Evolutionary conservation across 345 rosid genomes (phyloP), one percentile per base, ranked within the genome.

Genomic region (Passiflora organensis): DNA sequence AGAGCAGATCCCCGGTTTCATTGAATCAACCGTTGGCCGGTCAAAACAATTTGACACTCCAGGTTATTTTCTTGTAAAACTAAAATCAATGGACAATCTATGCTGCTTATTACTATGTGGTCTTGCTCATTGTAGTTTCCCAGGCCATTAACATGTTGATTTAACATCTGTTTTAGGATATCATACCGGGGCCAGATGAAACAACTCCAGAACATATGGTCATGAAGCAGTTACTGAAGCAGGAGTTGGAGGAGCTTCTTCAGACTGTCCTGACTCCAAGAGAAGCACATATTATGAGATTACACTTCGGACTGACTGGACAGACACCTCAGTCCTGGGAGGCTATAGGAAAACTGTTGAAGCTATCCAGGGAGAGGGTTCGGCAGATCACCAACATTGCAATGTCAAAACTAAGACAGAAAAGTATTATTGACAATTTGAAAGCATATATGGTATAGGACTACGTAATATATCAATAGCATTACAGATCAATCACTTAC

Each of bases 351-450:
- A 68, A 51, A 68, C 38, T 48, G 14, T n/a, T 73, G 68, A 76
- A 69, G 72, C 79, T 76, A 57, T 73, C 81, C 6, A 66, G 86
- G 55, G 83, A 78, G 43, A 70, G 86, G 38, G 59, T 78, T 51
- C 69, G 86, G 50, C 86, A 81, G 59, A 72, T 81, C 43, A 70
- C 56, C 60, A 65, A 62, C 56, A 73, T 63, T 68, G 77, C 82
- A 32, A 45, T 78, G 32, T 55, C 48, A 2, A 78, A 81, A 50
- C 32, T 81, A 63, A 54, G 66, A 34, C 70, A 41, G 13, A 72
- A 16, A 66, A 48, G 53, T 47, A 63, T 54, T 34, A 55, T 48
- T 32, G 60, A 76, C 34, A 67, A 58, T 56, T 43, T 81, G 50
- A 71, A 67, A 55, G 53, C 54, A 16, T 73, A 75, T 16, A 23